Evolutionary conservation across 1,284 basidiomycete species (phyloP).

Genomic region (Phenoliferia sp.): DNA sequence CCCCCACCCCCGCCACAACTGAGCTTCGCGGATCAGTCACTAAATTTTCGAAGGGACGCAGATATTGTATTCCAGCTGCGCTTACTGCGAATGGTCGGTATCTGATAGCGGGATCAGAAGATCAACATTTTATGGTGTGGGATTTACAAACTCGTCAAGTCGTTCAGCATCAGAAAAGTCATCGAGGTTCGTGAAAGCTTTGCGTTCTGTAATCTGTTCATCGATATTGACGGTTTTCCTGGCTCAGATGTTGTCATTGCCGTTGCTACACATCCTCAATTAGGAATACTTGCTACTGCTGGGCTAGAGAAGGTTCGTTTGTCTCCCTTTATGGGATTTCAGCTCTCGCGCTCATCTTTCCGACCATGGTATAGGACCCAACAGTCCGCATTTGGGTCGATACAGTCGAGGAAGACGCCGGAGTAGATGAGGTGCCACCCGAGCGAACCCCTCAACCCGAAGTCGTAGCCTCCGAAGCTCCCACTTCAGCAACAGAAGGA

Average conservation of each 20-base stretch:
- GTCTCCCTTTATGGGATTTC: no score
- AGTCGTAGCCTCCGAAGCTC: no score
- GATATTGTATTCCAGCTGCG: slow-evolving; percentile 29
- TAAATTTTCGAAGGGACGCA: neutral
- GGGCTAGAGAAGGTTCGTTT: slow-evolving; percentile 23
- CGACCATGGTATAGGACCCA: slow-evolving; percentile 18
- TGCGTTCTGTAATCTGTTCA: neutral
- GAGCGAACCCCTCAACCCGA: no score
- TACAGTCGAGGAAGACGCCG: neutral
- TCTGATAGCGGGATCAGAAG: slow-evolving; percentile 85
- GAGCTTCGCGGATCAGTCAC: slow-evolving; percentile 59
- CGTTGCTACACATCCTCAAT: slow-evolving; percentile 47
- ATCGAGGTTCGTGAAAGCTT: slow-evolving; percentile 57
- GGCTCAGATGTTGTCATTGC: slow-evolving; percentile 64
- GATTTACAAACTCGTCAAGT: slow-evolving; percentile 79
- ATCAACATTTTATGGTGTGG: slow-evolving; percentile 82
- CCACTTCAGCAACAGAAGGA: no score
- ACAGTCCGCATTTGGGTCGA: slow-evolving; percentile 31
- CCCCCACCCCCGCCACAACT: slow-evolving; percentile 7
- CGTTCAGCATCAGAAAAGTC: slow-evolving; percentile 68
- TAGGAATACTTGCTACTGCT: slow-evolving; percentile 26
- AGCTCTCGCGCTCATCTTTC: neutral
- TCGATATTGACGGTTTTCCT: neutral
- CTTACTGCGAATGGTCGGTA: slow-evolving; percentile 42
- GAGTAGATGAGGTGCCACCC: no score